Evolutionary conservation across 2,329 filamentous ascomycete genomes (phyloP).

Genomic region (Colletotrichum viniferum): DNA sequence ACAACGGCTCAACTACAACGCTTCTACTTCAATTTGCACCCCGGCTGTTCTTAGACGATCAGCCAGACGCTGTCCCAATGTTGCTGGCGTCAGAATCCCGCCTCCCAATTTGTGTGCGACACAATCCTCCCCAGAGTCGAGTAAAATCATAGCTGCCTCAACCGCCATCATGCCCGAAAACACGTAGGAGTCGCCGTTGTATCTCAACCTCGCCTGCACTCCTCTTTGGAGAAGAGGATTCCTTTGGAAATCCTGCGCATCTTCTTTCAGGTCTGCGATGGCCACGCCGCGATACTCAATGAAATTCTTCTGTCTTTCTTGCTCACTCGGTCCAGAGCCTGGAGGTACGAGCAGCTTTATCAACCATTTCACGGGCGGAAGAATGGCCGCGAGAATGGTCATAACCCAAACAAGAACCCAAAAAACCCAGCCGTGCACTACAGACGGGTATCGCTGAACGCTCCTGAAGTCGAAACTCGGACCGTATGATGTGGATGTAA

Average conservation of each 20-base stretch:
- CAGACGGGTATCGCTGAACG: background rate
- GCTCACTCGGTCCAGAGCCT: background rate
- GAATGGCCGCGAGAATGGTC: background rate
- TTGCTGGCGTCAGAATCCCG: background rate
- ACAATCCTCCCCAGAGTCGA: background rate
- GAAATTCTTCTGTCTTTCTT: background rate
- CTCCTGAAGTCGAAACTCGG: background rate
- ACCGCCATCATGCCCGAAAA: background rate
- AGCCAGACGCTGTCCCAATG: background rate
- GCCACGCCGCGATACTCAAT: background rate
- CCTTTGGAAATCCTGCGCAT: background rate
- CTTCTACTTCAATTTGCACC: background rate
- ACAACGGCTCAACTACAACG: background rate
- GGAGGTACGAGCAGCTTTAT: background rate
- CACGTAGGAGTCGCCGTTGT: background rate
- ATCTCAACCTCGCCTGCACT: background rate
- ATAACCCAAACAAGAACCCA: background rate
- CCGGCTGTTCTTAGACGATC: background rate
- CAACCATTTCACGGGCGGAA: background rate
- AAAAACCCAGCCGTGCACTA: background rate
- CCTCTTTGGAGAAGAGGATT: background rate
- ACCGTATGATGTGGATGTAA: background rate
- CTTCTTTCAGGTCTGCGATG: background rate
- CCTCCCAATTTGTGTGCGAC: background rate
- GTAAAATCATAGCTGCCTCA: background rate